These are phyloP conservation scores for Pseudocohnilembus persalinus DNA, from an alignment of 169 alveolate species.

Conservation along the genomic window DNA sequence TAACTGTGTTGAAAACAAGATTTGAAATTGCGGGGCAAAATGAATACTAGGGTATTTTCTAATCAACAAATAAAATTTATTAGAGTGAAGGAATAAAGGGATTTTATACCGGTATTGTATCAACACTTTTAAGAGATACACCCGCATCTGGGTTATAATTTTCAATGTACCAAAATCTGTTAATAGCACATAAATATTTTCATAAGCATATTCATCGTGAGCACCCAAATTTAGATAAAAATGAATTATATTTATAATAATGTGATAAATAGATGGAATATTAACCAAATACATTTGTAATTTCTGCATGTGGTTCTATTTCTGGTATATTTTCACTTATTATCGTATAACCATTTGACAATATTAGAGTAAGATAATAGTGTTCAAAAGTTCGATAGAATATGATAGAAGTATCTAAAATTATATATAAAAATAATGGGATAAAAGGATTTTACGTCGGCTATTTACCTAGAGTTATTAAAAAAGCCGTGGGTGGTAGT, in stretches of 20 bases:
- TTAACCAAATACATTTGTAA: background rate
- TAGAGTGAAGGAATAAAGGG: conserved; percentile 33
- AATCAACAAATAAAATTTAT: conserved; percentile 11
- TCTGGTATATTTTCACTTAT: conserved; percentile 5
- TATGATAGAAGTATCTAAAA: conserved; percentile 4
- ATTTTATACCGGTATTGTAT: conserved; percentile 36
- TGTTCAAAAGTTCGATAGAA: conserved; percentile 22
- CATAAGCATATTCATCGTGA: background rate
- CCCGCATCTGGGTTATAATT: conserved; percentile 24
- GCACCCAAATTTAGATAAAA: background rate
- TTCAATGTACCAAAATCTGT: background rate
- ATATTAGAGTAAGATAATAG: conserved; percentile 24
- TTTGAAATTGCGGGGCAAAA: conserved; percentile 31
- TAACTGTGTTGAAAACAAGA: conserved; percentile 30
- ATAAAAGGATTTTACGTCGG: conserved; percentile 35
- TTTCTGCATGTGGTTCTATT: conserved; percentile 19
- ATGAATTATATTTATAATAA: too few species aligned
- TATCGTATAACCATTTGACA: conserved; percentile 13
- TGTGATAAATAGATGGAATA: background rate
- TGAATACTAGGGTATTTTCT: conserved; percentile 18
- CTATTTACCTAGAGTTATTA: conserved; percentile 25
- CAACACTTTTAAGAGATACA: conserved; percentile 26
- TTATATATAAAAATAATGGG: conserved; percentile 19
- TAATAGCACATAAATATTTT: background rate
- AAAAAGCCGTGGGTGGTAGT: conserved; percentile 22